Evolutionary conservation across 2,329 filamentous ascomycete genomes (phyloP), one percentile per base, ranked within the genome.

Genomic region (Xylariomycetidae sp.): DNA sequence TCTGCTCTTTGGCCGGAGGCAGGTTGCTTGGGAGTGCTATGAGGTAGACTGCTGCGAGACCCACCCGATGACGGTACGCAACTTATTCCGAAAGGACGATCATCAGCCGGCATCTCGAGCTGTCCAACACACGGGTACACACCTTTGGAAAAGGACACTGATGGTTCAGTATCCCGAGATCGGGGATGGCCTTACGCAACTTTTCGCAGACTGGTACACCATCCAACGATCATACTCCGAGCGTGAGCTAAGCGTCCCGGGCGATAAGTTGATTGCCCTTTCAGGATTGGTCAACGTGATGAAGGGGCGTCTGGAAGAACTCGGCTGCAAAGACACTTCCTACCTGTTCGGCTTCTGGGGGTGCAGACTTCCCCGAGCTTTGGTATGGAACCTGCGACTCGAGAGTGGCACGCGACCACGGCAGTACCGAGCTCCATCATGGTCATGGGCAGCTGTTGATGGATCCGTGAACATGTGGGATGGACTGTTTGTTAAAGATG

Each of bases 11-110:
- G 46, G 46, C 2, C 23, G 28, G 7, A 34, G 35, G 10, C 39
- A 49, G 25, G 38, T 48, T 5, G 46, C 39, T 16, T 50, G 43
- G 44, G 44, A 48, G 13, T 50, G 46, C 28, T 25, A 26, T 19
- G 32, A 31, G 9, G 13, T 20, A 8, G 13, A 14, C 10, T 16
- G 17, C 16, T 38, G 31, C 23, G 32, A 35, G 19, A 25, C 17
- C 10, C 34, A 33, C 13, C 29, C 34, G n/a, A 29, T 6, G 16
- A 29, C 13, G 12, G 27, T 29, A 19, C 10, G 15, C 16, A 19
- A 14, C 10, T 10, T 10, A 5, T 17, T 13, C 13, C 6, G 17
- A 16, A 19, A 9, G 27, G 8, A 10, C 10, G 8, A 16, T n/a
- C n/a, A n/a, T n/a, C n/a, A n/a, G n/a, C 7, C 17, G 6, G 8